phyloP scores from a whole-genome alignment of 2,329 filamentous ascomycete genomes.

The Coniochaeta ligniaria region DNA sequence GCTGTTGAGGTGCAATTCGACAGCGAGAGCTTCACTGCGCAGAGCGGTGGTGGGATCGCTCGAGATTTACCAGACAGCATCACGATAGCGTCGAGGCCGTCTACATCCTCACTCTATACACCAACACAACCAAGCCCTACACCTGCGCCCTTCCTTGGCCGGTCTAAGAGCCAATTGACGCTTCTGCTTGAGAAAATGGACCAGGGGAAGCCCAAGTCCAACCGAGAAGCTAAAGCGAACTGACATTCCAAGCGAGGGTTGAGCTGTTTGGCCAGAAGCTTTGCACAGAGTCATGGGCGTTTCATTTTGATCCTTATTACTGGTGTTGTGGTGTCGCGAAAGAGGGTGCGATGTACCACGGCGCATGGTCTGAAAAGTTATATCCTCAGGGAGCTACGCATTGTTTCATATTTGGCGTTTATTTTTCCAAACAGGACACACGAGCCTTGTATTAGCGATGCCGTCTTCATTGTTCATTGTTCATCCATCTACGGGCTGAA shows the following conservation, averaged over 20 bases:
- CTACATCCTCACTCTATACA: slow-evolving; percentile 29
- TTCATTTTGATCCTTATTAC: too few species aligned
- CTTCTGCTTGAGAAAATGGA: slow-evolving; percentile 38
- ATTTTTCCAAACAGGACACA: neutral
- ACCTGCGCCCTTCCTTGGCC: slow-evolving; percentile 40
- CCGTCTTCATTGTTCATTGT: neutral
- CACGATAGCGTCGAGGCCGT: slow-evolving; percentile 10
- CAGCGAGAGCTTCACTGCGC: slow-evolving; percentile 13
- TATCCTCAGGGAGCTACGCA: neutral
- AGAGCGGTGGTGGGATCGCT: slow-evolving; percentile 9
- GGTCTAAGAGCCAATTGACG: slow-evolving; percentile 54
- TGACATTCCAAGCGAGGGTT: too few species aligned
- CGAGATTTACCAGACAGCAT: slow-evolving; percentile 13
- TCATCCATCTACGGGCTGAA: neutral
- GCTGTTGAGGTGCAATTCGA: slow-evolving; percentile 16
- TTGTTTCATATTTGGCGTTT: neutral
- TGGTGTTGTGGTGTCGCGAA: neutral
- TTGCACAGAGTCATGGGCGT: neutral
- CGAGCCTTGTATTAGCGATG: too few species aligned
- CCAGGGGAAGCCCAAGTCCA: neutral
- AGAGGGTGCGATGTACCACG: neutral
- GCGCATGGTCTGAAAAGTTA: neutral
- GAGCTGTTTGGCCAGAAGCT: too few species aligned
- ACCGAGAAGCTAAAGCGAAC: too few species aligned
- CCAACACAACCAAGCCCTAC: slow-evolving; percentile 42